phyloP scores from a whole-genome alignment of 2,329 filamentous ascomycete genomes.

The Paramyrothecium sp. region DNA sequence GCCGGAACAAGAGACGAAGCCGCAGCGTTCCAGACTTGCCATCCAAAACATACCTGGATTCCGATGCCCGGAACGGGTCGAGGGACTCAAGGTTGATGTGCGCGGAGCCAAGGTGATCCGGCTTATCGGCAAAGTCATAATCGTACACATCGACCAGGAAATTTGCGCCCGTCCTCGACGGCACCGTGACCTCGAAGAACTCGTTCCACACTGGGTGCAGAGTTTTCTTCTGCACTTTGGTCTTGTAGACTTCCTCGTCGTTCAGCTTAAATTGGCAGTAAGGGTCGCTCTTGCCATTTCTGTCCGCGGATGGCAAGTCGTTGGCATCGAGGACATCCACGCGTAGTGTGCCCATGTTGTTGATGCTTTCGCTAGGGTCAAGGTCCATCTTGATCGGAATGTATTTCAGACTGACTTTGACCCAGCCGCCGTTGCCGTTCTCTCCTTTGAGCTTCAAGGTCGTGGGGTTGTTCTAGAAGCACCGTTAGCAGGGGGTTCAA shows the following conservation, averaged over 20 bases:
- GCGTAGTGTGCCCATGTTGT: constrained; percentile 94
- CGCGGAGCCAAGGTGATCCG: constrained; percentile 81
- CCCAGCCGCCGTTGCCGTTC: constrained; percentile 64
- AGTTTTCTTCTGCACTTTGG: constrained; percentile 95
- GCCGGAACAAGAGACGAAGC: constrained; percentile 86
- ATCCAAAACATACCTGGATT: constrained; percentile 73
- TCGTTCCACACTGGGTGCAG: constrained; percentile 95
- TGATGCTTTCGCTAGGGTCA: constrained; percentile 94
- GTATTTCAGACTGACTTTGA: constrained; percentile 93
- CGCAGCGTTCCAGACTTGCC: constrained; percentile 86
- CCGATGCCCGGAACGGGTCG: constrained; percentile 80
- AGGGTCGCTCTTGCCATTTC: constrained; percentile 95
- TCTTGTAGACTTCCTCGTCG: constrained; percentile 89
- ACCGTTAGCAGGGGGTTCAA: constrained; percentile 2
- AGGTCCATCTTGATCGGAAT: constrained; percentile 92
- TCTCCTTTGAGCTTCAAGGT: constrained; percentile 76
- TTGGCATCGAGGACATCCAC: constrained; percentile 88
- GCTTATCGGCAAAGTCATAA: constrained; percentile 95
- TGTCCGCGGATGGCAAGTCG: constrained; percentile 88
- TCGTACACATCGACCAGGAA: constrained; percentile 86
- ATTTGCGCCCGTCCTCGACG: constrained; percentile 80
- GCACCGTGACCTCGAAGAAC: constrained; percentile 80
- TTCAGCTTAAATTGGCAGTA: constrained; percentile 95
- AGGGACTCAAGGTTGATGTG: constrained; percentile 74
- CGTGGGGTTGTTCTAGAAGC: constrained; percentile 79